Base-by-base conservation (phyloP, 805 yeast genomes). In the Myxozyma vanderwaltii region DNA sequence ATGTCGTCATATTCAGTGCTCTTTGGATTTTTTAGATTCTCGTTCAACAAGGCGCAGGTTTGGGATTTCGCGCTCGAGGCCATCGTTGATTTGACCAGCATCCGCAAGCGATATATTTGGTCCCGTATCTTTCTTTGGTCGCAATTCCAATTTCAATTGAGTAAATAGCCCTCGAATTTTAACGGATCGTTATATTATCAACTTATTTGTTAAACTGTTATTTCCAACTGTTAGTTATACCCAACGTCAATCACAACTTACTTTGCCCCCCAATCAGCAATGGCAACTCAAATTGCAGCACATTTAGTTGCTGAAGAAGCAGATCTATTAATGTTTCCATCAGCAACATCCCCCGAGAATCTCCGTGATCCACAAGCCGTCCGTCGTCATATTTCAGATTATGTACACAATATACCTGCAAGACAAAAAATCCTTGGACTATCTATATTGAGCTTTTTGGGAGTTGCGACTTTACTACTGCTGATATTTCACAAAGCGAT, bases 401-500 rank as follows among this genome's bases (percentile, higher is more conserved):
- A 60, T 33, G 29, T 56, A 19, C 29, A 21, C 6, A 27, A 38
- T 10, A 52, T 63, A 23, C 56, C 67, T 4, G 27, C 23, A 12
- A 47, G 58, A 17, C 67, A 64, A 44, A 44, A 50, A 40, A 21
- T 60, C 6, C 57, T 64, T 7, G 64, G 63, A 6, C 31, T 35
- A 6, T 24, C 54, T 2, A 39, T 61, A 10, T 23, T 56, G 24
- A 46, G 35, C 33, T 10, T 63, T 4, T 41, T 55, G 29, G 55
- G 58, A 10, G n/a, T 39, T 8, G 33, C 40, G 21, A 33, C 58
- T 17, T 31, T 70, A 64, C 54, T 72, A 17, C 59, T 72, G 39
- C 58, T 72, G 36, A 67, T 72, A n/a, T 75, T 71, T 68, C 76
- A 73, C 64, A 67, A 71, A 41, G 56, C 63, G 35, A 61, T 76